A percentile compares a stretch with the other conserved stretches of the same genome.
Conservation (phyloP, 257 asterid genomes). For the Fraxinus cuspidata region DNA sequence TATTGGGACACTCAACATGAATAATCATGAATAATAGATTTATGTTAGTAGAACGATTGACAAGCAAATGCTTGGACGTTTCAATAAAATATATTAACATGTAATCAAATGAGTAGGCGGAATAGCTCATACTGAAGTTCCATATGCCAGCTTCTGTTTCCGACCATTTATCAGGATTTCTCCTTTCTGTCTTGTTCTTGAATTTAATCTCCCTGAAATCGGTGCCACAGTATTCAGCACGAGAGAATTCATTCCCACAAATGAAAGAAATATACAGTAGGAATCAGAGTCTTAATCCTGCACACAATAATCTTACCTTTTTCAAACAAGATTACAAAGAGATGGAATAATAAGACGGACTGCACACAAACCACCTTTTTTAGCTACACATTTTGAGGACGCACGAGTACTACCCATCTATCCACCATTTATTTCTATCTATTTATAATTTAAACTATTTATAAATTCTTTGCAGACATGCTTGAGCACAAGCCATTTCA, state of each 20-base stretch:
- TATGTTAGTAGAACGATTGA: background rate
- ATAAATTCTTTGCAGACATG: no score
- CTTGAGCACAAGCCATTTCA: no score
- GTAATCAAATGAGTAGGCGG: background rate
- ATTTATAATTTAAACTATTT: no score
- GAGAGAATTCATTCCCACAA: background rate
- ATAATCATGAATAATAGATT: background rate
- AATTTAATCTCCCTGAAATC: conserved; percentile 51
- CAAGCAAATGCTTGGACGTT: background rate
- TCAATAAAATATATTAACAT: background rate
- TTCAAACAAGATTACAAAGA: background rate
- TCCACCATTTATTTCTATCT: no score
- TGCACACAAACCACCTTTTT: no score
- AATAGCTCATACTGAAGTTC: conserved; percentile 49
- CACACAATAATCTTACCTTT: background rate
- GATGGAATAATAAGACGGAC: no score
- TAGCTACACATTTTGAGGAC: no score
- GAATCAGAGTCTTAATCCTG: background rate
- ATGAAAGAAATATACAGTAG: background rate
- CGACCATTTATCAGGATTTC: conserved; percentile 53
- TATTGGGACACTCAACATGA: background rate
- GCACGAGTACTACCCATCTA: no score
- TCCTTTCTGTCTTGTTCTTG: conserved; percentile 45
- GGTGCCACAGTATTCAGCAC: background rate
- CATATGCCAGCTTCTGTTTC: conserved; percentile 51